Percentiles rank a stretch among this genome's conserved stretches.
Evolutionary conservation across 768 basidiomycete genomes (phyloP).

Genomic region (Tylopilus balloui): DNA sequence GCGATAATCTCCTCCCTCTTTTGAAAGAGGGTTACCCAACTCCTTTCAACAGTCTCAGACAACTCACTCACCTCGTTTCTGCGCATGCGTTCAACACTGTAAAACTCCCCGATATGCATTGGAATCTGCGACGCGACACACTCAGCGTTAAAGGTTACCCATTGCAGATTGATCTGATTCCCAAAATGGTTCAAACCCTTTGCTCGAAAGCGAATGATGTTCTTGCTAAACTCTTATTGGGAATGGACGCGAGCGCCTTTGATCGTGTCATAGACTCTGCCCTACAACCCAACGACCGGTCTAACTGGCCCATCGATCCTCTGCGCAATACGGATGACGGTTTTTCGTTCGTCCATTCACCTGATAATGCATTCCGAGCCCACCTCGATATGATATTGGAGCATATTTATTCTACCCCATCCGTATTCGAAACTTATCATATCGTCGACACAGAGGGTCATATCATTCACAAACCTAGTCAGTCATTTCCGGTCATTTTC

Average conservation of each 20-base stretch:
- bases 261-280: too few species aligned
- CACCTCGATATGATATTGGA: neutral
- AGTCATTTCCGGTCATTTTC: neutral
- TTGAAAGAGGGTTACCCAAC: neutral
- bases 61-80: neutral
- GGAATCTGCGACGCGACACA: neutral
- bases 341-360: neutral
- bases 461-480: neutral
- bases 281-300: neutral
- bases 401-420: neutral
- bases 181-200: neutral
- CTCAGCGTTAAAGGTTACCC: neutral
- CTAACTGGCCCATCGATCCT: neutral
- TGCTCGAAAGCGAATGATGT: neutral
- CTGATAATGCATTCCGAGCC: neutral
- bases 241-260: neutral
- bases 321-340: neutral
- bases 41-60: neutral
- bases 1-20: neutral
- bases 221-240: neutral
- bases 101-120: slow-evolving; percentile 1
- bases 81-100: neutral
- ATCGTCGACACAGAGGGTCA: neutral
- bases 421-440: neutral
- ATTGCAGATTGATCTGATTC: neutral